phyloP scores from a whole-genome alignment of 2,329 filamentous ascomycete genomes.

The Mycocentrospora acerina region DNA sequence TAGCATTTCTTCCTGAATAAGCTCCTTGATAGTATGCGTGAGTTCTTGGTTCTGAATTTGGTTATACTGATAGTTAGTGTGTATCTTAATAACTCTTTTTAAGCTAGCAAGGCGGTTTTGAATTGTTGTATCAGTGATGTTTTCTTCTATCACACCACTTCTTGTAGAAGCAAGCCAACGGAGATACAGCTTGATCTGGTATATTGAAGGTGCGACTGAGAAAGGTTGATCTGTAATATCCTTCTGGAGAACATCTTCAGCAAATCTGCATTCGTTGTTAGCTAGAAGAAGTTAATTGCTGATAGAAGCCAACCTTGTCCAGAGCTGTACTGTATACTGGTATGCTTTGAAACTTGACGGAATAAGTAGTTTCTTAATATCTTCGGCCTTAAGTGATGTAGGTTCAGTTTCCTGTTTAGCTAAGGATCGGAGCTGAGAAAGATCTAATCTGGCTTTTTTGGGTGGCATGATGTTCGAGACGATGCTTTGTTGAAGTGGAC shows the following conservation, averaged over 20 bases:
- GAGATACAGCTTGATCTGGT: slow-evolving; percentile 4
- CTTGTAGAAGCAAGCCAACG: slow-evolving; percentile 5
- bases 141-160: slow-evolving; percentile 8
- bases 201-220: neutral
- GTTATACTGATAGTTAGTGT: slow-evolving; percentile 7
- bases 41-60: slow-evolving; percentile 3
- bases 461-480: no score
- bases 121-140: slow-evolving; percentile 6
- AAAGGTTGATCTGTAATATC: neutral
- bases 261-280: no score
- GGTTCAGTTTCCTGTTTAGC: no score
- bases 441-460: no score
- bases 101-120: slow-evolving; percentile 7
- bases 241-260: neutral
- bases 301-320: no score
- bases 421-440: no score
- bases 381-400: no score
- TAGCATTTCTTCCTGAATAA: neutral
- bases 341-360: no score
- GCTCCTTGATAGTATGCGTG: slow-evolving; percentile 1
- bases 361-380: no score
- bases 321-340: no score
- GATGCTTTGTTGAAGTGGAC: no score
- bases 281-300: no score
- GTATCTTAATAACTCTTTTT: slow-evolving; percentile 10